These are phyloP conservation scores for Fusarium fujikuroi DNA, from an alignment of 2,329 filamentous ascomycete species.

Conservation along the genomic window DNA sequence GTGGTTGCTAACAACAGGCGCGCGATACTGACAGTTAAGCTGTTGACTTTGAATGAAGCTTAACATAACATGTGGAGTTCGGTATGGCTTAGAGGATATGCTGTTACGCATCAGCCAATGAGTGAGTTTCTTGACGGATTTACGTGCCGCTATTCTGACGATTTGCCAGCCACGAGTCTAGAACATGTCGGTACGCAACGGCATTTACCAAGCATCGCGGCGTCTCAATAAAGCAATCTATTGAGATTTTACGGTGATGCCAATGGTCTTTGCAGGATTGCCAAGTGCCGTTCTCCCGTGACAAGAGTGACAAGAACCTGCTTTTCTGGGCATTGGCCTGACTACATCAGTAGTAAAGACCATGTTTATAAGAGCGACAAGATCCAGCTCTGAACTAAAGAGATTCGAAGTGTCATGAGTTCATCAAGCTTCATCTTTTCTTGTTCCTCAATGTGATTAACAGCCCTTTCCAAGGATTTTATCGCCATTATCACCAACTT, in stretches of 20 bases:
- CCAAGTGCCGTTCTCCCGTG: constrained; percentile 37
- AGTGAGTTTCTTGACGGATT: background rate
- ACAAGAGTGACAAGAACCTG: constrained; percentile 21
- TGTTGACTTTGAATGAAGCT: background rate
- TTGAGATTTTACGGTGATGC: constrained; percentile 9
- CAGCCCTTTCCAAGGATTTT: background rate
- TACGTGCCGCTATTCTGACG: background rate
- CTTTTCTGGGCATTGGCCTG: constrained; percentile 8
- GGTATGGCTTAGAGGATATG: background rate
- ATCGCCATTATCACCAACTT: constrained; percentile 10
- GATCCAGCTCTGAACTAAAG: background rate
- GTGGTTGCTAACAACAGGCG: background rate
- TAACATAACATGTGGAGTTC: background rate
- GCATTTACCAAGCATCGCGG: background rate
- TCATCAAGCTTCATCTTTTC: background rate
- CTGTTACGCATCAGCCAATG: constrained; percentile 3
- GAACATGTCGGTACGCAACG: constrained; percentile 1
- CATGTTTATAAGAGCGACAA: constrained; percentile 14
- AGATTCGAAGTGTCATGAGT: background rate
- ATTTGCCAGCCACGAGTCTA: constrained; percentile 10
- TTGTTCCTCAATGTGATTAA: background rate
- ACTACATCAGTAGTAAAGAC: constrained; percentile 15
- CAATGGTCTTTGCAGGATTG: constrained; percentile 27
- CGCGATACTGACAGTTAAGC: background rate
- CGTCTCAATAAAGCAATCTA: background rate